Percentiles rank a stretch among this genome's conserved stretches.
Evolutionary conservation across 306 rosid species (phyloP).

Genomic region (Myrica gale): DNA sequence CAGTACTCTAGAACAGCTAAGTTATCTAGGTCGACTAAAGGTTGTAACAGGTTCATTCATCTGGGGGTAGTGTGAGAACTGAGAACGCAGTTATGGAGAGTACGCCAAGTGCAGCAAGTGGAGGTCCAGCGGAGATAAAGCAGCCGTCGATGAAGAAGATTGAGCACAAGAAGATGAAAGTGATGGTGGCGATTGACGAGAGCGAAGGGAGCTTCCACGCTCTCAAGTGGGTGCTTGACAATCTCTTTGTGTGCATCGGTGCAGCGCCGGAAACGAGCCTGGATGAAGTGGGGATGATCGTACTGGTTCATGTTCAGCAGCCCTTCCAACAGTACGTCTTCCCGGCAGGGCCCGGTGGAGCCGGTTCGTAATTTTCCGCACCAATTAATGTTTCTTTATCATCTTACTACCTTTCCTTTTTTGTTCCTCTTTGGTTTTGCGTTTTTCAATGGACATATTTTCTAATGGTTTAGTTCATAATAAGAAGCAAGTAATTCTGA

Average conservation of each 20-base stretch:
- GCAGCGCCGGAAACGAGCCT: constrained; percentile 8
- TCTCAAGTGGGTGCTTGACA: constrained; percentile 55
- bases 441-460: too few species aligned
- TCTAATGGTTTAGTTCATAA: too few species aligned
- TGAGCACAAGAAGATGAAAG: constrained; percentile 38
- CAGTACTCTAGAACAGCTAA: constrained; percentile 17
- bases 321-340: constrained; percentile 28
- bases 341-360: constrained; percentile 45
- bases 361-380: constrained; percentile 26
- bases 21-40: background rate
- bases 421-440: background rate
- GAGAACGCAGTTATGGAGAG: too few species aligned
- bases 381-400: background rate
- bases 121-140: background rate
- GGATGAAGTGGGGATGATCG: constrained; percentile 32
- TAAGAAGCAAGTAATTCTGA: too few species aligned
- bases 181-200: constrained; percentile 70
- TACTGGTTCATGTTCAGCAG: constrained; percentile 48
- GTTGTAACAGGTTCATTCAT: too few species aligned
- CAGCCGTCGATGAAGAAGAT: background rate
- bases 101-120: background rate
- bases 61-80: too few species aligned
- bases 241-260: constrained; percentile 25
- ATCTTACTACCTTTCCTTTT: background rate
- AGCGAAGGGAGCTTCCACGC: constrained; percentile 64